Percentiles rank a stretch among this genome's conserved stretches.
Evolutionary conservation across 805 yeast genomes (phyloP).

Genomic region (Teunomyces kruisii): DNA sequence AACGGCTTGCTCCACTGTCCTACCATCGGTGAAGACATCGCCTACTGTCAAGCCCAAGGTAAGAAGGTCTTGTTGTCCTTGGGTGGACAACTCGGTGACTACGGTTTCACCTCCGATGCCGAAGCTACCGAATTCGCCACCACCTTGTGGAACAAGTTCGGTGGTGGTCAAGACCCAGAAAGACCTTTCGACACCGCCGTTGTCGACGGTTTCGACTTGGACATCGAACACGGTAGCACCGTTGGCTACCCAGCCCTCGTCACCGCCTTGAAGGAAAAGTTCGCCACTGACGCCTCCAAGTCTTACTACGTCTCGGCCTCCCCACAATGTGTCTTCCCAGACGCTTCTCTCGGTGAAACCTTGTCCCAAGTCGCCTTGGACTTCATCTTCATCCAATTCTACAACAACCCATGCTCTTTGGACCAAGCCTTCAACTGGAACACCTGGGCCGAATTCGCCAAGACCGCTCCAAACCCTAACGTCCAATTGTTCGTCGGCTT

Average conservation of each 20-base stretch:
- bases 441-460: conserved; percentile 35
- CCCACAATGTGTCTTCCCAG: conserved; percentile 42
- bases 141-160: conserved; percentile 41
- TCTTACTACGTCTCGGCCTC: conserved; percentile 34
- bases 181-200: conserved; percentile 10
- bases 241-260: conserved; percentile 26
- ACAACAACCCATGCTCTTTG: conserved; percentile 34
- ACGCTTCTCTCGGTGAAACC: conserved; percentile 34
- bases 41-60: conserved; percentile 69
- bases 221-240: conserved; percentile 23
- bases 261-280: conserved; percentile 22
- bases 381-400: conserved; percentile 41
- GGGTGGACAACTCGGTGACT: conserved; percentile 47
- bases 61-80: conserved; percentile 73
- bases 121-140: conserved; percentile 60
- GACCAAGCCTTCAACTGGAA: conserved; percentile 33
- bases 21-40: conserved; percentile 56
- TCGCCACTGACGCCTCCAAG: conserved; percentile 26
- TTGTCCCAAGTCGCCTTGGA: conserved; percentile 25
- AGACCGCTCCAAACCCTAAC: conserved; percentile 29
- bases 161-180: conserved; percentile 14
- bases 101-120: conserved; percentile 40
- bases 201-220: conserved; percentile 35
- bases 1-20: conserved; percentile 16
- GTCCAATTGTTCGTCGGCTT: conserved; percentile 35